phyloP scores from a whole-genome alignment of 1,139 yeast genomes.

The Geotrichum cucujoidarum region DNA sequence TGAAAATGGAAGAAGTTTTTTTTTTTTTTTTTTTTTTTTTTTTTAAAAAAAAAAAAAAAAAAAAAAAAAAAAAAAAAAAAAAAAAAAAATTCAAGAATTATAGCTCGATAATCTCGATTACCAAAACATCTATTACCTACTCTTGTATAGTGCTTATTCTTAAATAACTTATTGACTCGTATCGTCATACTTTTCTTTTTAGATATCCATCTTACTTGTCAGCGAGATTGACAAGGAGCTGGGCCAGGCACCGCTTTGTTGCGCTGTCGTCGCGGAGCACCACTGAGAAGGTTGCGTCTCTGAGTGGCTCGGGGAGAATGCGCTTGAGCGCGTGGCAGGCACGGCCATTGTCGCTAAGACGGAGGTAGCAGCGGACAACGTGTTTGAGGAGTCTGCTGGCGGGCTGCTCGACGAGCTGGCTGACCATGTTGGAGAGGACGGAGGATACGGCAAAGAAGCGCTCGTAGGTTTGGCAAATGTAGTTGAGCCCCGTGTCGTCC shows the following conservation, averaged over 20 bases:
- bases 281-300: slow-evolving; percentile 83
- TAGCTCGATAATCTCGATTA: too few species aligned
- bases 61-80: too few species aligned
- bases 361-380: slow-evolving; percentile 63
- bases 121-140: background rate
- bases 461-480: slow-evolving; percentile 92
- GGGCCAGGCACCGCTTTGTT: slow-evolving; percentile 82
- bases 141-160: background rate
- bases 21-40: too few species aligned
- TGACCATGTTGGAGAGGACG: slow-evolving; percentile 84
- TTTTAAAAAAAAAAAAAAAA: too few species aligned
- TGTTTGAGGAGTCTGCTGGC: slow-evolving; percentile 68
- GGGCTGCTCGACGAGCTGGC: slow-evolving; percentile 59
- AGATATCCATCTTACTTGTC: slow-evolving; percentile 23
- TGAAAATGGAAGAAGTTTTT: too few species aligned
- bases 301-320: slow-evolving; percentile 78
- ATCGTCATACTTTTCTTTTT: too few species aligned
- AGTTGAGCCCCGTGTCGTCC: slow-evolving; percentile 86
- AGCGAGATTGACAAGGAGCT: slow-evolving; percentile 65
- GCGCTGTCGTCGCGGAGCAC: slow-evolving; percentile 82
- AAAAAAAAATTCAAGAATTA: too few species aligned
- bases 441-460: slow-evolving; percentile 91
- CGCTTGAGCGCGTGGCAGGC: slow-evolving; percentile 85
- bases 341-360: slow-evolving; percentile 83
- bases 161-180: background rate